These are phyloP conservation scores for Thuja plicata DNA, from an alignment of 83 land plant genomes.

Conservation along the genomic window DNA sequence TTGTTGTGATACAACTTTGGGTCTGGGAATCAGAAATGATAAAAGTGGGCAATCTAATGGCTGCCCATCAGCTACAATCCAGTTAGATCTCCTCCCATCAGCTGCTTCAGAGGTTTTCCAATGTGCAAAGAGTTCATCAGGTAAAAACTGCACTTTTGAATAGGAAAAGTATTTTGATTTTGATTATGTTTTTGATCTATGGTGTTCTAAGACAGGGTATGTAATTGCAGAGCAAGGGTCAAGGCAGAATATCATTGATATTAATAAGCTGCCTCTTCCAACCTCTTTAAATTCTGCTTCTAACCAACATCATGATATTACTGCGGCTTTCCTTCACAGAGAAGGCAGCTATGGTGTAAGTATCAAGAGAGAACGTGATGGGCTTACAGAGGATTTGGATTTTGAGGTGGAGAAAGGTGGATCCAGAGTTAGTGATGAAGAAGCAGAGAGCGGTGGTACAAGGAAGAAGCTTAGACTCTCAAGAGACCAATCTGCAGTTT, in stretches of 20 bases:
- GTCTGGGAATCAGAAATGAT: too few species aligned
- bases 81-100: too few species aligned
- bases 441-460: background rate
- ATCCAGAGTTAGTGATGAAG: background rate
- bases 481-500: background rate
- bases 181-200: background rate
- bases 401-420: background rate
- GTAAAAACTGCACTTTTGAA: too few species aligned
- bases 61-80: too few species aligned
- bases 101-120: too few species aligned
- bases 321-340: background rate
- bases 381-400: background rate
- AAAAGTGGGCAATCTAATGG: too few species aligned
- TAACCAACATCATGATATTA: background rate
- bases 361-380: background rate
- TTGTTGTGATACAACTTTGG: too few species aligned
- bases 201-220: background rate
- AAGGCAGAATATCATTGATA: background rate
- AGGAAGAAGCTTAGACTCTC: conserved; percentile 4
- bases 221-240: background rate
- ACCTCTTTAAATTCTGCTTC: background rate
- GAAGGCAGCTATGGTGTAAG: background rate
- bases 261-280: background rate
- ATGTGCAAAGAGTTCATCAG: too few species aligned
- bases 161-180: too few species aligned